A percentile compares a stretch with the other conserved stretches of the same genome.
Conservation (phyloP, 371 early-diverging fungal genomes). For the Rhizomucor pusillus region DNA sequence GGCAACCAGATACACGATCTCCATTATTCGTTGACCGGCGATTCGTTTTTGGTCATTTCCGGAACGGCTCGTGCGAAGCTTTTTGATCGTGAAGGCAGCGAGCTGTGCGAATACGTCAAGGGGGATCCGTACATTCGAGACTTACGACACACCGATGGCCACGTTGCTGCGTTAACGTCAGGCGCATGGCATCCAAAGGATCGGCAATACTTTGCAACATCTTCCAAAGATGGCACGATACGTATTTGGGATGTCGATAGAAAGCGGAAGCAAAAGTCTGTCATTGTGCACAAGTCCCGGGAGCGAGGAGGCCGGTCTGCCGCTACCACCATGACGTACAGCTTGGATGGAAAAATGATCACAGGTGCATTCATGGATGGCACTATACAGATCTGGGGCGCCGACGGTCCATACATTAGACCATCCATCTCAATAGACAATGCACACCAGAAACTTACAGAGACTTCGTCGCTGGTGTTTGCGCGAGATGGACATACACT, state of each 20-base stretch:
- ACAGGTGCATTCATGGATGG: conserved; percentile 70
- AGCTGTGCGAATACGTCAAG: conserved; percentile 73
- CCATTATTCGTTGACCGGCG: conserved; percentile 76
- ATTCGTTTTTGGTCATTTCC: conserved; percentile 78
- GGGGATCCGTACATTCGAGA: conserved; percentile 96
- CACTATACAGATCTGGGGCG: conserved; percentile 61
- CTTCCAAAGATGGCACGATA: conserved; percentile 84
- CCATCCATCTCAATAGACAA: conserved; percentile 56
- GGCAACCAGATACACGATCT: conserved; percentile 87
- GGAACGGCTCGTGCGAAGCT: conserved; percentile 73
- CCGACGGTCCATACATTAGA: conserved; percentile 48
- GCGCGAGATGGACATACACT: conserved; percentile 64
- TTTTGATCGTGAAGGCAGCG: conserved; percentile 77
- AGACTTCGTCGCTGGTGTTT: conserved; percentile 69
- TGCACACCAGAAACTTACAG: conserved; percentile 69
- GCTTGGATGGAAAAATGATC: conserved; percentile 66
- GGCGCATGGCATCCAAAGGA: conserved; percentile 82
- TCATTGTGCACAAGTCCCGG: conserved; percentile 76
- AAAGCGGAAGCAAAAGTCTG: conserved; percentile 68
- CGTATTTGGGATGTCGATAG: conserved; percentile 88
- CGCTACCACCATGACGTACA: conserved; percentile 67
- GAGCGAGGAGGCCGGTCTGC: conserved; percentile 69
- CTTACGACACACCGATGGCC: conserved; percentile 83
- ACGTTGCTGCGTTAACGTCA: conserved; percentile 79
- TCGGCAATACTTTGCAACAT: conserved; percentile 70